phyloP scores from a whole-genome alignment of 2,329 filamentous ascomycete species.

The Xylaria sp. region DNA sequence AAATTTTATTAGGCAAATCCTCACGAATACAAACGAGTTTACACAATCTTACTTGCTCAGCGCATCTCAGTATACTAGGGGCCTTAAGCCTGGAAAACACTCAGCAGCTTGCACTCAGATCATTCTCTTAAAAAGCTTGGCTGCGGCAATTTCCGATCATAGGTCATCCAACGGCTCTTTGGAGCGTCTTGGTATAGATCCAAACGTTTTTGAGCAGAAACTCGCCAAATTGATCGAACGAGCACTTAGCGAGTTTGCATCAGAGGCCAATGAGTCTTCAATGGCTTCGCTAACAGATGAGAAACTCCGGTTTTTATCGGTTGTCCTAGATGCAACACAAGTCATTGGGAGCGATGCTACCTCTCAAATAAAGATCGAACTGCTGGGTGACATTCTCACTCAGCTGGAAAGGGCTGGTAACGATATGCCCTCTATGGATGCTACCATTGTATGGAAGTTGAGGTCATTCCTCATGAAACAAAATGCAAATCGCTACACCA shows the following conservation, averaged over 20 bases:
- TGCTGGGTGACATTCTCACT: constrained; percentile 40
- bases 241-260: constrained; percentile 41
- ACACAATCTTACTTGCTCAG: constrained; percentile 44
- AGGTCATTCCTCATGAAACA: constrained; percentile 47
- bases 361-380: constrained; percentile 36
- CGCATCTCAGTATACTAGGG: constrained; percentile 43
- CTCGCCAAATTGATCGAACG: constrained; percentile 43
- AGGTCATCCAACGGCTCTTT: constrained; percentile 32
- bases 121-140: constrained; percentile 45
- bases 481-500: constrained; percentile 39
- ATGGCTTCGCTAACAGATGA: constrained; percentile 32
- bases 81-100: constrained; percentile 32
- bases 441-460: constrained; percentile 47
- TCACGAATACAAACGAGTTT: constrained; percentile 41
- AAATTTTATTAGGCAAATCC: constrained; percentile 45
- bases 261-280: constrained; percentile 33
- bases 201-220: constrained; percentile 38
- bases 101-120: constrained; percentile 37
- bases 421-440: constrained; percentile 36
- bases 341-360: constrained; percentile 33
- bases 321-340: constrained; percentile 43
- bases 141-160: constrained; percentile 38
- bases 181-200: constrained; percentile 30
- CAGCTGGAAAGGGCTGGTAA: constrained; percentile 42
- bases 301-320: constrained; percentile 36